These are phyloP conservation scores for Chalara sp. DNA, from an alignment of 2,329 filamentous ascomycete genomes.

Conservation along the genomic window DNA sequence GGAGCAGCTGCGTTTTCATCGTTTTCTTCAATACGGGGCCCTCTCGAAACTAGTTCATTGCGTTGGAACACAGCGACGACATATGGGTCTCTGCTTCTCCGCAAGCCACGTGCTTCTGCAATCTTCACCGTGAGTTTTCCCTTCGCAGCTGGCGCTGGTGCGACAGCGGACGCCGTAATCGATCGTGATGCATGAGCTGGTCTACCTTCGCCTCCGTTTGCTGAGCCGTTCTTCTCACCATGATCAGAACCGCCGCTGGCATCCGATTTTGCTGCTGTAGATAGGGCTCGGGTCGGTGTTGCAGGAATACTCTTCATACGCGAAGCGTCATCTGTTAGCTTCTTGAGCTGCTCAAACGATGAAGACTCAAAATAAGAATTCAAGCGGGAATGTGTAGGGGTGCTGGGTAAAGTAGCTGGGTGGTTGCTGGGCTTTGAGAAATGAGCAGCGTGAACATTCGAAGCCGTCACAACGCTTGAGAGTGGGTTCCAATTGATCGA, in stretches of 20 bases:
- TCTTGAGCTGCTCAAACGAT: conserved; percentile 64
- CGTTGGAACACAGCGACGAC: conserved; percentile 95
- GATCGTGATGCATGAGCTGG: conserved; percentile 21
- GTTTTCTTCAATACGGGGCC: conserved; percentile 58
- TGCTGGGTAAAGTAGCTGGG: conserved; percentile 43
- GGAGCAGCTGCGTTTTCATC: conserved; percentile 54
- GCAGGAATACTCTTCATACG: conserved; percentile 83
- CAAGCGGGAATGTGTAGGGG: conserved; percentile 43
- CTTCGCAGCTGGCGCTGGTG: conserved; percentile 65
- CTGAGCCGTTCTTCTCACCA: conserved; percentile 36
- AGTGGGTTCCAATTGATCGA: conserved; percentile 44
- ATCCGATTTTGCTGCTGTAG: conserved; percentile 45
- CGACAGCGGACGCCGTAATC: conserved; percentile 32
- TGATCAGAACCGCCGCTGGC: conserved; percentile 27
- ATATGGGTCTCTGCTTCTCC: conserved; percentile 82
- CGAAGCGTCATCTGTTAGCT: conserved; percentile 77
- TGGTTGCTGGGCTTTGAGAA: conserved; percentile 60
- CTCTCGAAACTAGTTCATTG: conserved; percentile 90
- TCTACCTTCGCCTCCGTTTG: conserved; percentile 23
- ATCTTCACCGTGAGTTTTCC: conserved; percentile 90
- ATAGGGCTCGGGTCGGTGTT: conserved; percentile 79
- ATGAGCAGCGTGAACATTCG: conserved; percentile 58
- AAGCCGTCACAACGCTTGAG: conserved; percentile 57
- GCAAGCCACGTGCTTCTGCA: conserved; percentile 73
- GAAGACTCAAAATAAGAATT: conserved; percentile 44